A percentile compares a stretch with the other conserved stretches of the same genome.
Conservation (phyloP, 2,329 filamentous ascomycete genomes). For the Aspergillus cejpii region DNA sequence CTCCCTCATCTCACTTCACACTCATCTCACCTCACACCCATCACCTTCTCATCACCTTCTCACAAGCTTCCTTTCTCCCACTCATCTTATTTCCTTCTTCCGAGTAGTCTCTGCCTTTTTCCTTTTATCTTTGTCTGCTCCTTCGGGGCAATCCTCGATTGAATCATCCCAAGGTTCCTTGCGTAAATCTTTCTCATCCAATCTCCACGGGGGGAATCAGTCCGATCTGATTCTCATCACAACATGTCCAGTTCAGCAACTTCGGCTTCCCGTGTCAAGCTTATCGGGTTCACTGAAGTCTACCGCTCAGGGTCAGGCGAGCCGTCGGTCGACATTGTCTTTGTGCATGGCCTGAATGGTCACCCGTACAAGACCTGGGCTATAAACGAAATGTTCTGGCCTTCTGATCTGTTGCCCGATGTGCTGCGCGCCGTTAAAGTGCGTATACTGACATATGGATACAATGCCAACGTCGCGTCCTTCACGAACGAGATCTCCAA, state of each 20-base stretch:
- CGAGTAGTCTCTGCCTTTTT: too few relatives aligned
- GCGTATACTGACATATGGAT: constrained; percentile 65
- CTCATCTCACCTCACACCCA: not conserved
- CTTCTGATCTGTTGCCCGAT: constrained; percentile 57
- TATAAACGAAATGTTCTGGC: constrained; percentile 57
- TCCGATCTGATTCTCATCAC: constrained; percentile 1
- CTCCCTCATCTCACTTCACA: not conserved
- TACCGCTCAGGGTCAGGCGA: constrained; percentile 33
- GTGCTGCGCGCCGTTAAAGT: constrained; percentile 53
- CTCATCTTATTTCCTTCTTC: too few relatives aligned
- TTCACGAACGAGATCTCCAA: constrained; percentile 52
- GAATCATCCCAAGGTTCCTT: too few relatives aligned
- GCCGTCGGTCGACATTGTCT: constrained; percentile 51
- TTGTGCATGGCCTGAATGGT: constrained; percentile 66
- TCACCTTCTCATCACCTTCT: not conserved
- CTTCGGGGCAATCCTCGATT: too few relatives aligned
- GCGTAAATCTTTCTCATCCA: not conserved
- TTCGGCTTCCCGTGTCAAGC: constrained; percentile 26
- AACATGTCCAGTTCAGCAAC: constrained; percentile 6
- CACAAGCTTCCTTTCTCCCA: too few relatives aligned
- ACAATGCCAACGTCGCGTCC: constrained; percentile 59
- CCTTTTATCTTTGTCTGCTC: too few relatives aligned
- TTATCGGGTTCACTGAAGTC: constrained; percentile 40
- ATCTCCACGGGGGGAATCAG: not conserved
- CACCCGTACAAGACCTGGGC: constrained; percentile 59